Evolutionary conservation across 2,329 filamentous ascomycete species (phyloP).

Genomic region (Apiospora kogelbergensis): DNA sequence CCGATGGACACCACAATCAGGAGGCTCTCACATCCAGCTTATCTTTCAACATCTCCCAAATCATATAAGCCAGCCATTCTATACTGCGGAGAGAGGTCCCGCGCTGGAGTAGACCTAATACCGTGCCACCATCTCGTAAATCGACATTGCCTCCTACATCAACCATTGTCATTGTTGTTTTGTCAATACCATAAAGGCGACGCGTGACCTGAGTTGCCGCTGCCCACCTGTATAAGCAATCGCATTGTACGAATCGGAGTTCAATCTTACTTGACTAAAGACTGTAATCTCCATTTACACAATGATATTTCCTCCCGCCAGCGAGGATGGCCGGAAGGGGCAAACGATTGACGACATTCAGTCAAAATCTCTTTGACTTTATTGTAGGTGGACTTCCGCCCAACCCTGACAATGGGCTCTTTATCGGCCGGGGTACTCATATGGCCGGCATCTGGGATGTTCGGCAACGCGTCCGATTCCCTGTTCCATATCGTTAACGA

Average conservation of each 20-base stretch:
- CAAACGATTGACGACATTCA: constrained; percentile 19
- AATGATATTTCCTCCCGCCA: not conserved
- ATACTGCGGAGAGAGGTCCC: too few relatives aligned
- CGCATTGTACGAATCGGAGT: not conserved
- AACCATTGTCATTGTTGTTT: not conserved
- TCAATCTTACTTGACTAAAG: not conserved
- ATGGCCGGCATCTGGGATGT: constrained; percentile 18
- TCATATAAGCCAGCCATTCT: too few relatives aligned
- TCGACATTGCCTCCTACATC: not conserved
- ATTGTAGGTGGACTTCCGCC: constrained; percentile 16
- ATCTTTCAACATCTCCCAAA: too few relatives aligned
- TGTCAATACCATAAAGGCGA: not conserved
- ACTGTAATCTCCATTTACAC: not conserved
- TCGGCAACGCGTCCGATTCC: not conserved
- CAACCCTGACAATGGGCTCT: constrained; percentile 27
- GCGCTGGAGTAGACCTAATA: too few relatives aligned
- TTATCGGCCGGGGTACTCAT: constrained; percentile 25
- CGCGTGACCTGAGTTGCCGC: not conserved
- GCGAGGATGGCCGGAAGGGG: constrained; percentile 24
- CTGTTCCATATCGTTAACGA: constrained; percentile 17
- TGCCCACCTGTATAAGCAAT: not conserved
- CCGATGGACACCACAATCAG: not conserved
- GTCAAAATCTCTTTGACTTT: constrained; percentile 26
- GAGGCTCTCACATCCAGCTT: not conserved
- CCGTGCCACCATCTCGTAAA: not conserved